Base-by-base conservation (phyloP, 169 alveolate species). In the Plasmodium knowlesi region DNA sequence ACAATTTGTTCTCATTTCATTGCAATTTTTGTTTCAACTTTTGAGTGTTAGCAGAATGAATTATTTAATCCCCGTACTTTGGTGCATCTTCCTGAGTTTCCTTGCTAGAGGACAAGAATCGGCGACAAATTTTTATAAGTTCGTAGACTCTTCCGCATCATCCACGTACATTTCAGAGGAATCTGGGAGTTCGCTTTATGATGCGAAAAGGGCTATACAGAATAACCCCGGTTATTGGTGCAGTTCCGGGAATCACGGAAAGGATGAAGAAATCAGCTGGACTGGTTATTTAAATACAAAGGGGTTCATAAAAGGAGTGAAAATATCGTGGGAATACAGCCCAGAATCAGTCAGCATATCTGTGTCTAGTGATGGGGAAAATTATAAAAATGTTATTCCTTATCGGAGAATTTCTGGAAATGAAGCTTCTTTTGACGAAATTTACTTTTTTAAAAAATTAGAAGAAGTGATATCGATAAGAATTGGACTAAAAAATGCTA, bases 171-270 rank as follows among this genome's bases (percentile, higher is more conserved):
- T 95, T 9, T 72, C 93, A 22, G 97, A 95, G 54, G 94, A 89
- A 81, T 89, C 94, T 3, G 94, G 94, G n/a, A 89, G 94, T 81
- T 89, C 94, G 4, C 84, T 81, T 89, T 89, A 89, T 71, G 94
- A 89, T 81, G 89, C 94, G 50, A 89, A 89, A 89, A 79, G 98
- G 22, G 98, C 98, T 43, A 92, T 97, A 71, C 98, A 97, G 90
- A 96, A 97, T 34, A 98, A 98, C 46, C 95, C 98, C 6, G 96
- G 97, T 37, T 97, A 96, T 82, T 97, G 98, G 98, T 97, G 98
- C 78, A 97, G 98, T 83, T 92, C 97, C 1, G 98, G 98, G 5
- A 89, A 92, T 53, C 98, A 97, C 78, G 22, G 97, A 80, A 82
- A 92, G 37, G 74, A 57, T 71, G 83, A 43, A 92, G 84, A 95